phyloP scores from a whole-genome alignment of 1,284 basidiomycete species.

The Microbotryum scabiosae region DNA sequence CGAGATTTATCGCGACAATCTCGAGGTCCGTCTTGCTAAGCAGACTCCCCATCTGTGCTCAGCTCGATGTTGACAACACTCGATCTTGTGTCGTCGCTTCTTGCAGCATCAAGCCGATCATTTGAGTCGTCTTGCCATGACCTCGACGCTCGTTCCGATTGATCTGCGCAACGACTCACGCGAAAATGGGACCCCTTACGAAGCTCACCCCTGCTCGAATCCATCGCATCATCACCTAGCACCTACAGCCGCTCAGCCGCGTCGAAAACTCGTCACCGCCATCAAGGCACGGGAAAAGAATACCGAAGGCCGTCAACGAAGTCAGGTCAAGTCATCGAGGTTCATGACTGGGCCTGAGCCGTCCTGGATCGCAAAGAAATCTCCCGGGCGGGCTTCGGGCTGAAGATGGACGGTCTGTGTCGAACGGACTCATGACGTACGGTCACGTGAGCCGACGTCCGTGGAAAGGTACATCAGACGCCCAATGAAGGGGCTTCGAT shows the following conservation, averaged over 20 bases:
- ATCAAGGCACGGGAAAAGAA: background rate
- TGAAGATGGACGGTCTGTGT: background rate
- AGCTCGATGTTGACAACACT: background rate
- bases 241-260: background rate
- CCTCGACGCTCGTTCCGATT: too few relatives aligned
- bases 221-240: background rate
- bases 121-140: background rate
- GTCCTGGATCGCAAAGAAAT: constrained; percentile 14
- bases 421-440: background rate
- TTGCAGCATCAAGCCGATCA: constrained; percentile 16
- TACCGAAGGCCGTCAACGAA: background rate
- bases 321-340: background rate
- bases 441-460: background rate
- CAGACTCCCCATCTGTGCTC: background rate
- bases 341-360: constrained; percentile 27
- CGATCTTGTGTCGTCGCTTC: background rate
- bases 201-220: background rate
- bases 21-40: constrained; percentile 10
- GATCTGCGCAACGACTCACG: rapidly evolving
- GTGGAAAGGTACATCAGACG: background rate
- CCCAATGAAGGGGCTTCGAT: background rate
- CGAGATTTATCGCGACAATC: constrained; percentile 23
- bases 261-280: constrained; percentile 6
- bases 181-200: too few relatives aligned
- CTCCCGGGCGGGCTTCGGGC: background rate